Evolutionary conservation across 768 basidiomycete genomes (phyloP), one percentile per base, ranked within the genome.

Genomic region (Panus rudis): DNA sequence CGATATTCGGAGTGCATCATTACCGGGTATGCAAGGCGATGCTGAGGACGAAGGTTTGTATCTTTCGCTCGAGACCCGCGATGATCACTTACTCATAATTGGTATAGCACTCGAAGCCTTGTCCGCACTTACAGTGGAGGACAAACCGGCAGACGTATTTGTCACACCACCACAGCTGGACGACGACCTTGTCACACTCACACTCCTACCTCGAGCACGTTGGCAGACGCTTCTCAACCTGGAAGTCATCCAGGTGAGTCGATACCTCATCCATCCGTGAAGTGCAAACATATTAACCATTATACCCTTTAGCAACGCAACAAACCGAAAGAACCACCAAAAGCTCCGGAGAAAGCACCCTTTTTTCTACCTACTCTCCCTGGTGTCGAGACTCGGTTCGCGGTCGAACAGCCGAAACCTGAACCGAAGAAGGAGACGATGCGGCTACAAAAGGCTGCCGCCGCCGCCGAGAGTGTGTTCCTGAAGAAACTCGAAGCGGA

Each of bases 151-250:
- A 14, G 83, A 91, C 54, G 74, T 81, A 22, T 89, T 88, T 63
- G 78, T 79, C 16, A 89, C 90, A 5, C 91, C 90, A n/a, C 78
- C 84, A 21, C 90, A 94, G 59, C 67, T 98, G 5, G 83, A 85
- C 42, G 88, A 83, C 39, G 90, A 92, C 14, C 76, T 99, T n/a
- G 76, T 98, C 39, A 98, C 96, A 1, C 67, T 99, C 16, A 93
- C 94, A 5, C 70, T 93, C 19, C 72, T 98, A 30, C 96, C 96
- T 13, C 81, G 93, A 28, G 81, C 91, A 12, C 74, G 87, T 53
- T 99, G 96, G 96, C 92, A 96, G 63, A 93, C 96, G 0, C 66
- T 99, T n/a, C 72, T 99, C 45, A 96, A 96, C 57, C 71, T 99
- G 14, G 96, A 98, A 52, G 82, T 91, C 23, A 98, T 98, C 48